Conservation (phyloP, 2,329 filamentous ascomycete genomes). For the Penicillium sp. region DNA sequence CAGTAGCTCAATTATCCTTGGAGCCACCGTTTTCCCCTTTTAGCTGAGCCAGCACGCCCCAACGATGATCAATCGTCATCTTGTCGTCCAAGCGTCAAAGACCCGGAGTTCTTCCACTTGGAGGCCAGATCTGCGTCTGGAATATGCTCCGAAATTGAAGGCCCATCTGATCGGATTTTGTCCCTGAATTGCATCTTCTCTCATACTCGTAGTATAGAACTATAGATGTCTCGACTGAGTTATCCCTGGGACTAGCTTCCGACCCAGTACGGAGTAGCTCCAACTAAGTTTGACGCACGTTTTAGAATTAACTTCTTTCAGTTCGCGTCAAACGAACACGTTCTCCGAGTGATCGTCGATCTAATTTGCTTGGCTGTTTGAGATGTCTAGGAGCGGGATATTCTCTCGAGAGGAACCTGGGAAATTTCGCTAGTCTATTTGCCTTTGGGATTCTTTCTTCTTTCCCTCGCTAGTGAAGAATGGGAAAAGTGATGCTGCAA, state of each 20-base stretch:
- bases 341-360: neutral
- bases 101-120: conserved; percentile 1
- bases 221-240: neutral
- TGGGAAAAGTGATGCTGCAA: neutral
- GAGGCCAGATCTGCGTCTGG: conserved; percentile 1
- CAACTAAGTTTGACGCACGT: neutral
- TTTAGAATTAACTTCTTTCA: neutral
- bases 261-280: neutral
- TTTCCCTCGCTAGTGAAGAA: neutral
- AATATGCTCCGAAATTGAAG: conserved; percentile 7
- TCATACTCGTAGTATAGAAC: neutral
- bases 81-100: neutral
- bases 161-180: neutral
- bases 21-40: neutral
- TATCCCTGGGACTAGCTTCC: too few relatives aligned
- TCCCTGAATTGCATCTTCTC: neutral
- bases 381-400: neutral
- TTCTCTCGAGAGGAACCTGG: neutral
- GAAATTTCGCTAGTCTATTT: too few relatives aligned
- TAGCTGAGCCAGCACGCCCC: neutral
- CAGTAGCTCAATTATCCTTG: too few relatives aligned
- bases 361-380: neutral
- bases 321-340: neutral
- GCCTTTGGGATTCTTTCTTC: too few relatives aligned
- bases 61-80: conserved; percentile 3